Conservation (phyloP, 345 rosid genomes). For the Camelina neglecta region DNA sequence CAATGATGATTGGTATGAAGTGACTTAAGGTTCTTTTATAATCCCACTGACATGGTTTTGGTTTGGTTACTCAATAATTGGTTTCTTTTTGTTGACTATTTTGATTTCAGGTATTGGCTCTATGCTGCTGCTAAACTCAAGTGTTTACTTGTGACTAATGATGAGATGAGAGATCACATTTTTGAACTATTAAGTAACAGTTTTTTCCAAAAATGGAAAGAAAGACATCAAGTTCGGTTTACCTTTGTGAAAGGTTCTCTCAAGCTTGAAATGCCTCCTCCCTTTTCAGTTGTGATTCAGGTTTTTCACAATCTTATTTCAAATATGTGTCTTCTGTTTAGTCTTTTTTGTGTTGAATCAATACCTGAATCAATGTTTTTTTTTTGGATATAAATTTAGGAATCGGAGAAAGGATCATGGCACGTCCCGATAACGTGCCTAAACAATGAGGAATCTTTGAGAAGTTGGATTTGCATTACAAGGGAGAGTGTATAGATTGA, state of each 20-base stretch:
- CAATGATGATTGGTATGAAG: conserved; percentile 85
- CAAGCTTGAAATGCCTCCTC: conserved; percentile 69
- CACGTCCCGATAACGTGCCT: conserved; percentile 59
- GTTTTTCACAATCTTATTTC: conserved; percentile 40
- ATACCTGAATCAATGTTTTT: neutral
- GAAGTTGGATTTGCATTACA: conserved; percentile 68
- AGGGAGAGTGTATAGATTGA: conserved; percentile 23
- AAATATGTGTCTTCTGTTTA: neutral
- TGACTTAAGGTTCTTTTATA: neutral
- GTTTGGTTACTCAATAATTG: conserved; percentile 17
- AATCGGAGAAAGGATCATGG: conserved; percentile 87
- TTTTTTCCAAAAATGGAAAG: conserved; percentile 80
- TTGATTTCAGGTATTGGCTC: conserved; percentile 72
- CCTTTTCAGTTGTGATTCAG: conserved; percentile 73
- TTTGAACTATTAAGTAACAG: conserved; percentile 77
- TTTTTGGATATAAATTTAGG: conserved; percentile 48
- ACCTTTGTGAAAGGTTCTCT: conserved; percentile 64
- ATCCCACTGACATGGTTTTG: neutral
- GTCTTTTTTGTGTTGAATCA: neutral
- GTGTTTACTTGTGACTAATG: conserved; percentile 82
- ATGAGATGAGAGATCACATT: conserved; percentile 95
- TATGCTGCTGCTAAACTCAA: conserved; percentile 77
- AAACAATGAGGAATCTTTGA: conserved; percentile 42
- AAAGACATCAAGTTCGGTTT: conserved; percentile 79
- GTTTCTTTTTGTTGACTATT: neutral